Conservation (phyloP, 139 green algal genomes). For the Auxenochlorella pyrenoidosa region DNA sequence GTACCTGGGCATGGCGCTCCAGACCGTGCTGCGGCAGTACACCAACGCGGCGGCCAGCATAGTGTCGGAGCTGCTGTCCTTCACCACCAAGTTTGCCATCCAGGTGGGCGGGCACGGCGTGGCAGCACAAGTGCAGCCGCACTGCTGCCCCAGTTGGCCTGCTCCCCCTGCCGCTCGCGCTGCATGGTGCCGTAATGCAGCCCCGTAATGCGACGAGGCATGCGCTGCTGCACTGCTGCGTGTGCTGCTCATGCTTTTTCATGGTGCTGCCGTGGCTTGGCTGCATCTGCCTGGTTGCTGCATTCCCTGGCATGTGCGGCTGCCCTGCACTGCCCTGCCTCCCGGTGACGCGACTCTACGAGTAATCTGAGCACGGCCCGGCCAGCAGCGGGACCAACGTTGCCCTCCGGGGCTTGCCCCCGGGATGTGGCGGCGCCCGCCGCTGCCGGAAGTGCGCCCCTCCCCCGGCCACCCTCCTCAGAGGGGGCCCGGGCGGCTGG, state of each 20-base stretch:
- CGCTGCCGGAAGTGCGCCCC: not conserved
- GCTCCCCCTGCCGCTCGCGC: too few relatives aligned
- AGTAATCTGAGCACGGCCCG: conserved; percentile 30
- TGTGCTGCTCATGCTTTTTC: not conserved
- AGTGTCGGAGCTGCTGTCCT: conserved; percentile 77
- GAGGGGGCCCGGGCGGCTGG: not conserved
- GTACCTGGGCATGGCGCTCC: conserved; percentile 79
- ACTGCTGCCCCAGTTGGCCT: too few relatives aligned
- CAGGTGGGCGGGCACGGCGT: conserved; percentile 62
- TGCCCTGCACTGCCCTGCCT: not conserved
- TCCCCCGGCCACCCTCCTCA: not conserved
- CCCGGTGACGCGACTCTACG: not conserved
- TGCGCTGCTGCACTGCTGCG: not conserved
- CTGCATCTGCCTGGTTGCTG: not conserved
- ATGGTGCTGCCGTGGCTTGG: not conserved
- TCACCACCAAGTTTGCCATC: conserved; percentile 83
- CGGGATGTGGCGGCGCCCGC: conserved; percentile 24
- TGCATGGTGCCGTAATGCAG: not conserved
- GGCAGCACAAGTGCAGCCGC: too few relatives aligned
- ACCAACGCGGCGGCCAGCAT: conserved; percentile 86
- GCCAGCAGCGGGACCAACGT: not conserved
- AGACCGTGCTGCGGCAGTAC: conserved; percentile 85
- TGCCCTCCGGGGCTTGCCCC: conserved; percentile 15
- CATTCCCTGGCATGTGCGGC: not conserved
- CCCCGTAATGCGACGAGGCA: not conserved